Evolutionary conservation across 2,329 filamentous ascomycete species (phyloP), one percentile per base, ranked within the genome.

Genomic region (Colletotrichum falcatum): DNA sequence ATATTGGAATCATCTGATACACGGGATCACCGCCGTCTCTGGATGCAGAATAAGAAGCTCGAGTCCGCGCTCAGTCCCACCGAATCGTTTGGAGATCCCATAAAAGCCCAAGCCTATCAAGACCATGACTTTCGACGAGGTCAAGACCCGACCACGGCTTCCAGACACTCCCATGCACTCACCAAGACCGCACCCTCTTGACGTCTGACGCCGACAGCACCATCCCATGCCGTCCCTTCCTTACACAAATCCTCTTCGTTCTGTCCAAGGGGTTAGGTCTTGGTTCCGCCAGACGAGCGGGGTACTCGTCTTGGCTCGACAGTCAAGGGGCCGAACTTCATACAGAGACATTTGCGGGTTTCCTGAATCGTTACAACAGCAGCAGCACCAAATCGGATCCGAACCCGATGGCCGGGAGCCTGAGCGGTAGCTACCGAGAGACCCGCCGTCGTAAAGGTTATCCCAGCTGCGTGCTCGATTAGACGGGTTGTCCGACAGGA

Each of bases 341-440:
- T 18, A 53, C 42, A 46, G 63, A 70, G 58, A 59, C 63, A 39
- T 48, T 42, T 67, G 64, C 33, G 64, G 64, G 64, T 62, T 28
- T 44, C 44, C 20, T n/a, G n/a, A n/a, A n/a, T 61, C 63, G 30
- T n/a, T 44, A 37, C 53, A n/a, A n/a, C n/a, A n/a, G n/a, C 8
- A 33, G 49, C 23, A 33, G 33, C 26, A 28, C 46, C 63, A 37
- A 66, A 70, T 66, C 63, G 63, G 67, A 53, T 51, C 33, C 33
- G 5, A 42, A 56, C n/a, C 66, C 48, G 66, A 61, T 11, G 49
- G 37, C 54, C 61, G 14, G 66, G 39, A 62, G 54, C n/a, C 51
- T 51, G 61, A 42, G 28, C 14, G 11, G 33, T 20, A 53, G 51
- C 49, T 23, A 48, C 39, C 11, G 23, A 33, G 37, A 30, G 59